Conservation (phyloP, 768 basidiomycete genomes). For the Pleurotus ostreatus region DNA sequence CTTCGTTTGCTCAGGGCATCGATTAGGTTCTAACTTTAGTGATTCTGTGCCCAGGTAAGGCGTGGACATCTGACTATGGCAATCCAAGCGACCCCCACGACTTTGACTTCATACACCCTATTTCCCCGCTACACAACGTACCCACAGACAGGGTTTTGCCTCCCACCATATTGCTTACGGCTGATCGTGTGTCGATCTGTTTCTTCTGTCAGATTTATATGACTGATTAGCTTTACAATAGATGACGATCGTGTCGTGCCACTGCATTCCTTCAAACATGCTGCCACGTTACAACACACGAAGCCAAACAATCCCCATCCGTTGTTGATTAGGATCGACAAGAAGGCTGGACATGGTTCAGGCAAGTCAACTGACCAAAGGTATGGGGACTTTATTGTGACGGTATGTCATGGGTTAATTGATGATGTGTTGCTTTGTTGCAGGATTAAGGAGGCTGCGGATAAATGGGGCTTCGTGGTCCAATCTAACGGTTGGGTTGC, state of each 20-base stretch:
- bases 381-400: constrained; percentile 23
- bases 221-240: constrained; percentile 20
- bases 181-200: constrained; percentile 53
- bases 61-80: constrained; percentile 81
- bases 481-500: constrained; percentile 47
- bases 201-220: background rate
- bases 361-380: constrained; percentile 75
- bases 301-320: constrained; percentile 67
- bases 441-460: constrained; percentile 73
- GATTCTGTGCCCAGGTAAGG: constrained; percentile 40
- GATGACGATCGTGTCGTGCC: constrained; percentile 88
- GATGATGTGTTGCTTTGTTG: constrained; percentile 9
- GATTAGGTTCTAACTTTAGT: constrained; percentile 6
- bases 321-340: constrained; percentile 71
- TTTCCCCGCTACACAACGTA: constrained; percentile 83
- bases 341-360: constrained; percentile 77
- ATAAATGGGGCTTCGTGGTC: constrained; percentile 74
- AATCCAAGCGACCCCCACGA: constrained; percentile 69
- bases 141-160: constrained; percentile 57
- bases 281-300: constrained; percentile 70
- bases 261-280: constrained; percentile 80
- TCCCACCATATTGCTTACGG: constrained; percentile 73
- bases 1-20: background rate
- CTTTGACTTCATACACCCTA: constrained; percentile 80
- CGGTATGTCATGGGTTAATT: background rate